Evolutionary conservation across 106 monocot genomes (phyloP), one percentile per base, ranked within the genome.

Genomic region (Acorus calamus): DNA sequence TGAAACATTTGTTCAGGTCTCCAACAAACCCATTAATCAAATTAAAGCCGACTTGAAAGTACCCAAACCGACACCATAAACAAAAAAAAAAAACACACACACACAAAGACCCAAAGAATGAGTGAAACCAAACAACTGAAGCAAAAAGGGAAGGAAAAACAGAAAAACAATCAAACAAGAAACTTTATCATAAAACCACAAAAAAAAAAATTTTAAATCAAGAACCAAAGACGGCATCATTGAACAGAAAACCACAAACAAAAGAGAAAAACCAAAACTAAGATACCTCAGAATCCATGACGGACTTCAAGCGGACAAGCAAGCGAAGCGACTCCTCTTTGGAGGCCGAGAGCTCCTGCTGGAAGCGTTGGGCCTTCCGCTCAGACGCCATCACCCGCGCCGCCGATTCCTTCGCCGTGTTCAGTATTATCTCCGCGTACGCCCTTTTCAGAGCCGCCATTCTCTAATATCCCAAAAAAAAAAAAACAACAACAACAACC

Each of bases 251-350:
- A 0, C 2, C 2, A n/a, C 41, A 50, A 6, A 44, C n/a, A 10
- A 47, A 58, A 66, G 55, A 2, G 6, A 28, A 55, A 42, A 67
- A 49, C 14, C n/a, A 54, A 53, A 42, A 51, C 14, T 61, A 11
- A 3, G 8, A 50, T 11, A 86, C 86, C 82, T 83, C 83, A n/a
- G 83, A 55, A 49, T 87, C 86, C 82, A 87, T 79, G 73, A 83
- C 50, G 55, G 66, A 13, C 68, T 87, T 87, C 42, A 83, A 43
- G 42, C 86, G 73, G 45, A 87, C 63, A 50, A 87, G 70, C 52
- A 71, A 69, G 50, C 70, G 47, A 52, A 87, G 14, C 10, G 79
- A 74, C 44, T 87, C 83, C 4, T 87, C 79, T 69, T 83, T 87
- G 6, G 74, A 53, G 2, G 62, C 54, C 8, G 9, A 48, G 7